Conservation (phyloP, 2,329 filamentous ascomycete genomes). For the Diaporthe ampelina region DNA sequence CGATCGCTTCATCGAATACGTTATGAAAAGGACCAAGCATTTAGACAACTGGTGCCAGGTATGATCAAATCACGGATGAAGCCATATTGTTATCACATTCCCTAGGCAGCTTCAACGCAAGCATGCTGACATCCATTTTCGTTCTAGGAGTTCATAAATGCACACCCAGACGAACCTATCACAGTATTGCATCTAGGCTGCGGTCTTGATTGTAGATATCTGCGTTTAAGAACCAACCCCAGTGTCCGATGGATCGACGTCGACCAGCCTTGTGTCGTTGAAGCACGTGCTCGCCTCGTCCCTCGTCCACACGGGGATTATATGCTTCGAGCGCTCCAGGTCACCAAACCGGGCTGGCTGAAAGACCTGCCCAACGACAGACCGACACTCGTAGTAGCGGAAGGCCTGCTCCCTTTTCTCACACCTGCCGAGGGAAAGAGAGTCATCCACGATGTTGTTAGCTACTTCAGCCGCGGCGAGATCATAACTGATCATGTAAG, state of each 20-base stretch:
- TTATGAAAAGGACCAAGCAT: slow-evolving; percentile 19
- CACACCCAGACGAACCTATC: neutral
- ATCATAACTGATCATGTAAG: slow-evolving; percentile 17
- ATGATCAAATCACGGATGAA: neutral
- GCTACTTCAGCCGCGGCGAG: slow-evolving; percentile 11
- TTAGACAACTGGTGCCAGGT: slow-evolving; percentile 26
- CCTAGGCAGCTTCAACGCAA: too few relatives aligned
- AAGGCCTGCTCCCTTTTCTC: slow-evolving; percentile 4
- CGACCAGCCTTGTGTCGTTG: slow-evolving; percentile 36
- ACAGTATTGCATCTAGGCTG: slow-evolving; percentile 39
- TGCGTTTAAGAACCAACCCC: slow-evolving; percentile 14
- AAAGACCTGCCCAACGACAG: slow-evolving; percentile 33
- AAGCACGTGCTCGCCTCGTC: slow-evolving; percentile 29
- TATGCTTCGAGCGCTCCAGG: slow-evolving; percentile 30
- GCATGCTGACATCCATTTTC: neutral
- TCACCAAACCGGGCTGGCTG: slow-evolving; percentile 31
- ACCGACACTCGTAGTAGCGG: slow-evolving; percentile 20
- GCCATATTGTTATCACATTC: neutral
- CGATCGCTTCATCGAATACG: slow-evolving; percentile 24
- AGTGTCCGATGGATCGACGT: slow-evolving; percentile 41
- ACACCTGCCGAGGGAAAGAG: neutral
- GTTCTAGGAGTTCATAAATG: slow-evolving; percentile 31
- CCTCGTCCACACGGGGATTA: slow-evolving; percentile 28
- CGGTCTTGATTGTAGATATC: slow-evolving; percentile 36
- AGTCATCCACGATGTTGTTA: slow-evolving; percentile 13